phyloP scores from a whole-genome alignment of 768 basidiomycete genomes.

The Serendipita sp. region DNA sequence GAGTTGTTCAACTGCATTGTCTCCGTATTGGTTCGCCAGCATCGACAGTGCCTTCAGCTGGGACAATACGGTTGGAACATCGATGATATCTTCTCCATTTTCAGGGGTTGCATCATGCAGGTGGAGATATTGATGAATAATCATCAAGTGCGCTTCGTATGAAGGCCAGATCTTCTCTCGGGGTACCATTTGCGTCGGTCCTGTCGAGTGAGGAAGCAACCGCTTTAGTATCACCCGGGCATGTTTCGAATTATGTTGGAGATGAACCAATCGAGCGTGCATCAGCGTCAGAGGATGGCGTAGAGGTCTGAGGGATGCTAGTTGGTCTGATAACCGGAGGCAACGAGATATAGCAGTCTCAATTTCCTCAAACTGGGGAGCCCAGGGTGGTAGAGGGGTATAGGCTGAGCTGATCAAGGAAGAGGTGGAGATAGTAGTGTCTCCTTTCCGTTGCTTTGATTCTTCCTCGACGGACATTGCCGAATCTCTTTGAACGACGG shows the following conservation, averaged over 20 bases:
- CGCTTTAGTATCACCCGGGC: slow-evolving; percentile 44
- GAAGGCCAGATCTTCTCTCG: slow-evolving; percentile 5
- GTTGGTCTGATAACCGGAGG: slow-evolving; percentile 23
- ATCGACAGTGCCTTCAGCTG: slow-evolving; percentile 9
- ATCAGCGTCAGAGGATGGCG: slow-evolving; percentile 44
- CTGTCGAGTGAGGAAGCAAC: slow-evolving; percentile 30
- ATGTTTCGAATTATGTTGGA: slow-evolving; percentile 38
- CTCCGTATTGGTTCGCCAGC: slow-evolving; percentile 9
- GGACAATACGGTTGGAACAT: slow-evolving; percentile 11
- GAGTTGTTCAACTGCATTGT: slow-evolving; percentile 11
- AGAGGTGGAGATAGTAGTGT: background rate
- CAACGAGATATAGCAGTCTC: background rate
- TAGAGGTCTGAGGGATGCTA: slow-evolving; percentile 48
- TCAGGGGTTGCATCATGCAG: slow-evolving; percentile 12
- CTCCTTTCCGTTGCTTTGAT: background rate
- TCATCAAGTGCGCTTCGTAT: slow-evolving; percentile 41
- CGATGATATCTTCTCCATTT: slow-evolving; percentile 3
- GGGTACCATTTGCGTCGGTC: slow-evolving; percentile 7
- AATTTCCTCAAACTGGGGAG: background rate
- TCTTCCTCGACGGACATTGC: background rate
- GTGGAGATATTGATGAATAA: slow-evolving; percentile 33
- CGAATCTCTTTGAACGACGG: background rate
- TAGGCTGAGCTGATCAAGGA: slow-evolving; percentile 3
- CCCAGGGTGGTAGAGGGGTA: background rate
- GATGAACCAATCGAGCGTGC: slow-evolving; percentile 42